phyloP scores from a whole-genome alignment of 257 asterid species.

The Fraxinus americana region DNA sequence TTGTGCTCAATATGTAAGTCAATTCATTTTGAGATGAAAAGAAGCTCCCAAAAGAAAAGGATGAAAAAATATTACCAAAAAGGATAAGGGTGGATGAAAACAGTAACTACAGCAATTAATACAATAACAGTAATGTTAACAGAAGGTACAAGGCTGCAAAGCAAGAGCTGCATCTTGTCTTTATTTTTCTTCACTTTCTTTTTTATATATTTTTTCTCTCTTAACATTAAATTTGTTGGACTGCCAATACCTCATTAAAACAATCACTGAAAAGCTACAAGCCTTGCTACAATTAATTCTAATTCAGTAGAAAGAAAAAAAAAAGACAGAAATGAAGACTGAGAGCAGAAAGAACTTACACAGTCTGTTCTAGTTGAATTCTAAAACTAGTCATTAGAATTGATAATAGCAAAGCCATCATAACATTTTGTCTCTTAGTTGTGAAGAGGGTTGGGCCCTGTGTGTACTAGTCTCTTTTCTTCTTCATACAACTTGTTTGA shows the following conservation, averaged over 20 bases:
- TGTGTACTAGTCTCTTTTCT: conserved; percentile 55
- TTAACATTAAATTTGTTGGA: background rate
- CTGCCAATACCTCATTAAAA: conserved; percentile 20
- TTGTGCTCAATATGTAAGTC: background rate
- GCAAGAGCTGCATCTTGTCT: conserved; percentile 15
- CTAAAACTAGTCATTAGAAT: conserved; percentile 35
- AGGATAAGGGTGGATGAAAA: conserved; percentile 36
- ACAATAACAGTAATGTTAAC: conserved; percentile 38
- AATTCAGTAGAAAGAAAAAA: conserved; percentile 23
- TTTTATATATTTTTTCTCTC: background rate
- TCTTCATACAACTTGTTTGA: conserved; percentile 31
- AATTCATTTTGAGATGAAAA: background rate
- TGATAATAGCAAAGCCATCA: conserved; percentile 30
- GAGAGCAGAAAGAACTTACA: conserved; percentile 26
- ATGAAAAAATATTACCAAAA: background rate
- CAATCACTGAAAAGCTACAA: conserved; percentile 26
- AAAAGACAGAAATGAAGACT: background rate
- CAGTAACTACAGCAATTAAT: conserved; percentile 48
- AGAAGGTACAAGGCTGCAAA: conserved; percentile 37
- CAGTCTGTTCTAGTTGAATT: conserved; percentile 13
- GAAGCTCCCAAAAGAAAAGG: background rate
- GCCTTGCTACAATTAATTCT: conserved; percentile 51
- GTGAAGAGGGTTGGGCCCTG: conserved; percentile 64
- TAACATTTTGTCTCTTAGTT: conserved; percentile 27
- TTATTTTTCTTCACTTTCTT: conserved; percentile 2